Evolutionary conservation across 352 stramenopile species (phyloP).

Genomic region (Globisporangium spinosum): DNA sequence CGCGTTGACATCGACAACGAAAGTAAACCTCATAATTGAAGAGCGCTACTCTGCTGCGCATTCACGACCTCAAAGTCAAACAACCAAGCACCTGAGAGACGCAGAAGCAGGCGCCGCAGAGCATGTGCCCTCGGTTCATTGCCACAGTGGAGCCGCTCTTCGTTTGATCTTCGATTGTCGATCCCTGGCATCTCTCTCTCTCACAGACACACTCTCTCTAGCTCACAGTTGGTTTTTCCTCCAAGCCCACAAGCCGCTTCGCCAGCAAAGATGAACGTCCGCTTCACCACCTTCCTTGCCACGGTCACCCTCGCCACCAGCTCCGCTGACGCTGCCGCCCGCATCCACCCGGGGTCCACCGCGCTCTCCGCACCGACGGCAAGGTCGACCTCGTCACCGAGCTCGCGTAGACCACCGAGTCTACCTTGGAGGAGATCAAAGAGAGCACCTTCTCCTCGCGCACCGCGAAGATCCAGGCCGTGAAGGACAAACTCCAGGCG

Average conservation of each 20-base stretch:
- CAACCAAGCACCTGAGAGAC: too few species aligned
- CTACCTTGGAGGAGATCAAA: not conserved
- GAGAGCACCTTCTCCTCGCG: not conserved
- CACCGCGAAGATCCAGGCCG: not conserved
- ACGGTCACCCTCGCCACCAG: not conserved
- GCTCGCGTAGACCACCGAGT: not conserved
- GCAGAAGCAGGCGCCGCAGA: too few species aligned
- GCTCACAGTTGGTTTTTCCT: conserved; percentile 2
- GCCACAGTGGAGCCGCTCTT: too few species aligned
- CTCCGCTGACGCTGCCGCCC: not conserved
- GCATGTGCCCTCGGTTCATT: too few species aligned
- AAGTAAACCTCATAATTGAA: too few species aligned
- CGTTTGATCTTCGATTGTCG: too few species aligned
- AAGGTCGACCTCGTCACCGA: not conserved
- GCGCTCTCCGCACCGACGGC: not conserved
- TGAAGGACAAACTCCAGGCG: conserved; percentile 2
- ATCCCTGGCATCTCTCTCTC: too few species aligned
- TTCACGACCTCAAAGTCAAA: too few species aligned
- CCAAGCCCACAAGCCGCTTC: not conserved
- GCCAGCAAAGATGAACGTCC: not conserved
- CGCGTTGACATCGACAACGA: too few species aligned
- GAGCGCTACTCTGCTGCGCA: too few species aligned
- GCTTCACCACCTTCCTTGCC: not conserved
- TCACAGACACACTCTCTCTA: too few species aligned
- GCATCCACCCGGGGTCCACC: not conserved